Percentiles rank a stretch among this genome's conserved stretches.
These are phyloP conservation scores for Schizosaccharomyces octosporus DNA, from an alignment of 805 yeast species.

Conservation along the genomic window DNA sequence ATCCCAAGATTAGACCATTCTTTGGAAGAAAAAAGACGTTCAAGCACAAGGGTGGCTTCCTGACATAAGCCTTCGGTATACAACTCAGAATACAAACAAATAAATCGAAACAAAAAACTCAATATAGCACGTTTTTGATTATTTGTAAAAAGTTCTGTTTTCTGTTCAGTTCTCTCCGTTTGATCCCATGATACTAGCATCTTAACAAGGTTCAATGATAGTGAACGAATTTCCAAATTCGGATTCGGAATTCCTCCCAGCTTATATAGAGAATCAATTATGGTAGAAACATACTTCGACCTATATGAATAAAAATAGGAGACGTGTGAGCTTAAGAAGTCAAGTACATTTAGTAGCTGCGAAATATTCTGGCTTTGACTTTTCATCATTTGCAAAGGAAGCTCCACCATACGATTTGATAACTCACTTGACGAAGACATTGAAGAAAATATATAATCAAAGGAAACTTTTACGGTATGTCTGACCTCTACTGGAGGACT, in stretches of 20 bases:
- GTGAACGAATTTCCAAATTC: background rate
- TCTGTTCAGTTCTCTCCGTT: conserved; percentile 5
- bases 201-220: background rate
- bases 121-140: background rate
- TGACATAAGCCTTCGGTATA: conserved; percentile 62
- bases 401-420: conserved; percentile 46
- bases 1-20: conserved; percentile 82
- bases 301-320: conserved; percentile 66
- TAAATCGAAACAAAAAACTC: conserved; percentile 50
- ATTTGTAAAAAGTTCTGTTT: conserved; percentile 5
- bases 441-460: conserved; percentile 60
- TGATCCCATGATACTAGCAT: background rate
- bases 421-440: conserved; percentile 14
- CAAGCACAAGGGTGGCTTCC: conserved; percentile 54
- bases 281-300: conserved; percentile 69
- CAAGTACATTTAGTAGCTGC: conserved; percentile 63
- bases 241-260: background rate
- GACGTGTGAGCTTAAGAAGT: conserved; percentile 65
- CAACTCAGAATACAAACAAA: conserved; percentile 64
- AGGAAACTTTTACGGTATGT: conserved; percentile 58
- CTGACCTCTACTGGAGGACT: conserved; percentile 71
- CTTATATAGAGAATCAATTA: background rate
- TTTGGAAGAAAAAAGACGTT: conserved; percentile 41
- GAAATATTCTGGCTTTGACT: conserved; percentile 74
- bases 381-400: conserved; percentile 78